phyloP scores from a whole-genome alignment of 345 rosid genomes.

The Populus nigra region DNA sequence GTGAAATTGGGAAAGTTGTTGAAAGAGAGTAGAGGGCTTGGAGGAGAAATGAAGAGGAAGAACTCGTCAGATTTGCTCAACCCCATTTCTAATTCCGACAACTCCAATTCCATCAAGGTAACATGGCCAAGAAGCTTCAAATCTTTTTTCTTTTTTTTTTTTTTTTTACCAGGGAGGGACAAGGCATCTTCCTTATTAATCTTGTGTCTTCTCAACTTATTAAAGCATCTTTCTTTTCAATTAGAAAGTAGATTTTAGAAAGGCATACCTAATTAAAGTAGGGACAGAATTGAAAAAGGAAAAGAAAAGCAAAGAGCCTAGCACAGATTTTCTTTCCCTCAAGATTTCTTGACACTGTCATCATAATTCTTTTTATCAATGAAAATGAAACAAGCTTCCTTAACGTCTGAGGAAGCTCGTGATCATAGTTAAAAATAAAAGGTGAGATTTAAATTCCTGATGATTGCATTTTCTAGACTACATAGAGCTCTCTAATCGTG shows the following conservation, averaged over 20 bases:
- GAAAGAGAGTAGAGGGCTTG: slow-evolving; percentile 45
- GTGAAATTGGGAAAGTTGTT: slow-evolving; percentile 67
- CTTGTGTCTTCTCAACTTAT: neutral
- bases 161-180: neutral
- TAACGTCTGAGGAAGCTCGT: too few relatives aligned
- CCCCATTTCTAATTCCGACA: slow-evolving; percentile 23
- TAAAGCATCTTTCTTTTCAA: neutral
- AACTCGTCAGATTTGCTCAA: slow-evolving; percentile 1
- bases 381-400: too few relatives aligned
- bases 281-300: neutral
- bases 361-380: too few relatives aligned
- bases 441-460: too few relatives aligned
- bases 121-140: neutral
- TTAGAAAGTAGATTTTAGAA: too few relatives aligned
- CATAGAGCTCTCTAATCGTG: too few relatives aligned
- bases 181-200: neutral
- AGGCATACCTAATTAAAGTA: neutral
- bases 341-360: too few relatives aligned
- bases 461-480: too few relatives aligned
- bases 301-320: neutral
- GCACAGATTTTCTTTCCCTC: too few relatives aligned
- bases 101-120: slow-evolving; percentile 23
- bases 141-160: neutral
- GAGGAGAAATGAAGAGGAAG: slow-evolving; percentile 32
- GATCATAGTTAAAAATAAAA: too few relatives aligned